Percentiles rank a stretch among this genome's conserved stretches.
Evolutionary conservation across 2,329 filamentous ascomycete genomes (phyloP).

Genomic region (Rhytidhysteron rufulum): DNA sequence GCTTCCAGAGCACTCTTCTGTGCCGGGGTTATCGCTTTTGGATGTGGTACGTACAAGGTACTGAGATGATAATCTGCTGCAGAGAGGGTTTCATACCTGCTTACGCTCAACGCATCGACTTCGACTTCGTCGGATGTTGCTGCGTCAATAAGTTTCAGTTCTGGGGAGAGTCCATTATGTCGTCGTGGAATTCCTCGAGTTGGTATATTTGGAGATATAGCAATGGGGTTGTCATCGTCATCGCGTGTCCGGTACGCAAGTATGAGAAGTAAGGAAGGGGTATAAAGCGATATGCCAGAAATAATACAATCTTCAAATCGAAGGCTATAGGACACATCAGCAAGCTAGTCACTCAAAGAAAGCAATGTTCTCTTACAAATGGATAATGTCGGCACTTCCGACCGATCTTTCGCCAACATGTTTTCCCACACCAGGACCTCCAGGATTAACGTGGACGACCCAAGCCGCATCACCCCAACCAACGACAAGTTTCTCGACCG

Average conservation of each 20-base stretch:
- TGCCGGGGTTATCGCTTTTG: constrained; percentile 56
- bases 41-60: constrained; percentile 72
- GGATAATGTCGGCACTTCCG: constrained; percentile 83
- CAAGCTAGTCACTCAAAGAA: constrained; percentile 17
- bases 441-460: constrained; percentile 87
- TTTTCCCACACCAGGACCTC: constrained; percentile 63
- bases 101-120: constrained; percentile 80
- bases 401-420: constrained; percentile 66
- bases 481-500: constrained; percentile 73
- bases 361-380: constrained; percentile 65
- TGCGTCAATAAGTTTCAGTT: constrained; percentile 87
- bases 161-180: constrained; percentile 77
- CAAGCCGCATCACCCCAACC: constrained; percentile 96
- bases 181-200: constrained; percentile 65
- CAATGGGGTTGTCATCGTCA: constrained; percentile 58
- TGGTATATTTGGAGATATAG: constrained; percentile 53
- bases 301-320: constrained; percentile 92
- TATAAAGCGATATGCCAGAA: constrained; percentile 95
- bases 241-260: constrained; percentile 84
- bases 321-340: constrained; percentile 53
- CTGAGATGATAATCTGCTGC: constrained; percentile 90
- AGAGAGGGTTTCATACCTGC: constrained; percentile 79
- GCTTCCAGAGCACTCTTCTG: constrained; percentile 74
- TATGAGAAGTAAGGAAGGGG: constrained; percentile 82
- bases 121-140: constrained; percentile 78